Conservation (phyloP, 768 basidiomycete species). For the Sistotremastrum suecicum region DNA sequence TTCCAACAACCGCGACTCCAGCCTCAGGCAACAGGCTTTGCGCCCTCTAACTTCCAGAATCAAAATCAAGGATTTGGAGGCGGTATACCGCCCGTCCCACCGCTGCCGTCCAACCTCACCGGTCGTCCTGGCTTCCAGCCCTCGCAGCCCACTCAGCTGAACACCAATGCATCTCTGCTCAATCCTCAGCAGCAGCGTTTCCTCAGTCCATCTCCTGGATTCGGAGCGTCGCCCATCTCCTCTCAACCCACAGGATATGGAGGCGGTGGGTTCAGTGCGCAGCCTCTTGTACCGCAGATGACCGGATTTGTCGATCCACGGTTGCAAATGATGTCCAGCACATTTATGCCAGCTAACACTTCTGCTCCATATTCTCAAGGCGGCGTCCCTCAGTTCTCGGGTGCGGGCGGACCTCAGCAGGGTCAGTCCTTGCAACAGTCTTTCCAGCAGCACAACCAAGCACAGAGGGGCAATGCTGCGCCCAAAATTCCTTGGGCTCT, state of each 20-base stretch:
- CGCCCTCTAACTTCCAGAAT: constrained; percentile 11
- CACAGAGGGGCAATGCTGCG: constrained; percentile 45
- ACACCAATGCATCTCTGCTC: constrained; percentile 1
- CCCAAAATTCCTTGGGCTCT: constrained; percentile 78
- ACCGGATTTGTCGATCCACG: constrained; percentile 79
- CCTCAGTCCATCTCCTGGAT: constrained; percentile 40
- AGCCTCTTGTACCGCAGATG: constrained; percentile 50
- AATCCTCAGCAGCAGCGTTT: constrained; percentile 33
- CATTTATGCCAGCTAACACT: constrained; percentile 74
- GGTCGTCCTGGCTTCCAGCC: constrained; percentile 29
- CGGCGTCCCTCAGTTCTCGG: constrained; percentile 48
- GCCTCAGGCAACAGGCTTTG: constrained; percentile 21
- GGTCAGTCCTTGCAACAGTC: constrained; percentile 62
- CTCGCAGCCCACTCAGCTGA: constrained; percentile 20
- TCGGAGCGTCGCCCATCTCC: constrained; percentile 26
- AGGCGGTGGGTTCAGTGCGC: constrained; percentile 17
- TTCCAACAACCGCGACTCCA: constrained; percentile 20
- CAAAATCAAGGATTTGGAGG: constrained; percentile 33
- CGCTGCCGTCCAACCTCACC: constrained; percentile 47
- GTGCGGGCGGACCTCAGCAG: constrained; percentile 35
- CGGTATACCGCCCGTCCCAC: constrained; percentile 46
- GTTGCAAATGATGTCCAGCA: constrained; percentile 77
- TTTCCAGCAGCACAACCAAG: constrained; percentile 78
- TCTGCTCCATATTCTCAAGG: constrained; percentile 44
- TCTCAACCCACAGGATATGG: constrained; percentile 48